These are phyloP conservation scores for Pleurotus giganteus DNA, from an alignment of 768 basidiomycete species.

Conservation along the genomic window DNA sequence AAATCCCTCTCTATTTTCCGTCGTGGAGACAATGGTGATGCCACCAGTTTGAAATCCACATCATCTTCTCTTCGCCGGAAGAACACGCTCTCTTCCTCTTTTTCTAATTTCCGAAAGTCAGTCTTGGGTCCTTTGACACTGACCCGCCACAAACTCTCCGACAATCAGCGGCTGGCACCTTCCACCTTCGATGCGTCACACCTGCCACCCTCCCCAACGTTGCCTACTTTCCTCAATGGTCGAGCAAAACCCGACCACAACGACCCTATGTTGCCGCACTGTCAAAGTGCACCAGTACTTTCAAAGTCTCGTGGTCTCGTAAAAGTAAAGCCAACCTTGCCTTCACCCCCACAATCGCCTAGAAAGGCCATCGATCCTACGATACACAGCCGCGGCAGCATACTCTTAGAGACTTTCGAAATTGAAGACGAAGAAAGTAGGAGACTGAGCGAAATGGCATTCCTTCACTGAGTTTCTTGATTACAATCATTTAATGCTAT, in stretches of 20 bases:
- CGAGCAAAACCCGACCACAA: background rate
- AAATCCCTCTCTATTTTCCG: slow-evolving; percentile 1
- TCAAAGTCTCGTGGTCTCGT: background rate
- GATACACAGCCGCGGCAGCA: slow-evolving; percentile 58
- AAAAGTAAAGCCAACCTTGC: slow-evolving; percentile 1
- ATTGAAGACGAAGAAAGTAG: slow-evolving; percentile 71
- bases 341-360: slow-evolving; percentile 12
- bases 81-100: slow-evolving; percentile 31
- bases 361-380: slow-evolving; percentile 52
- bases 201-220: slow-evolving; percentile 37
- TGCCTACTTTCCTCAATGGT: slow-evolving; percentile 16
- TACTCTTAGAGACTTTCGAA: slow-evolving; percentile 45
- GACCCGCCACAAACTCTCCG: slow-evolving; percentile 17
- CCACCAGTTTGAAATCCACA: background rate
- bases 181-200: slow-evolving; percentile 30
- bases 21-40: slow-evolving; percentile 3
- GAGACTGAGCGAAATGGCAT: slow-evolving; percentile 71
- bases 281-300: background rate
- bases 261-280: background rate
- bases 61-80: background rate
- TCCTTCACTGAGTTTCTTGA: slow-evolving; percentile 32
- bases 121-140: slow-evolving; percentile 34
- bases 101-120: slow-evolving; percentile 45
- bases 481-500: slow-evolving; percentile 15
- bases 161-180: slow-evolving; percentile 17